These are phyloP conservation scores for Pseudogymnoascus sp. DNA, from an alignment of 2,329 filamentous ascomycete species.

Conservation along the genomic window DNA sequence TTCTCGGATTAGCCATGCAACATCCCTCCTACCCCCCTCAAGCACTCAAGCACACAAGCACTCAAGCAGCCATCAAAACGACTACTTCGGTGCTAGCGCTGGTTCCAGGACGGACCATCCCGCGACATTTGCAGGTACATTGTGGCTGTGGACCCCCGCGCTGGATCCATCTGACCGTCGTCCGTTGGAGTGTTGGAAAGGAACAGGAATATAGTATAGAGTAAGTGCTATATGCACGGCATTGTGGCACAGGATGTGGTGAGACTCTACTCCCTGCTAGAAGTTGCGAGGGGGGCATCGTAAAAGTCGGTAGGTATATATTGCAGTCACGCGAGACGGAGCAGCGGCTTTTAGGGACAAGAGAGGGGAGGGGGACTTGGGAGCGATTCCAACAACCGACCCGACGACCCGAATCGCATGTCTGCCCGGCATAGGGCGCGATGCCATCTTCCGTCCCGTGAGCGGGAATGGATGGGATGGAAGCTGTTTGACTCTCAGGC, in stretches of 20 bases:
- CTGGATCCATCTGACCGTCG: not conserved
- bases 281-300: not conserved
- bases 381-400: not conserved
- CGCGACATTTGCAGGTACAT: not conserved
- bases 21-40: not conserved
- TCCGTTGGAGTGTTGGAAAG: not conserved
- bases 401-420: not conserved
- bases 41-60: not conserved
- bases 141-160: not conserved
- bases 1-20: not conserved
- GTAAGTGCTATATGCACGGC: not conserved
- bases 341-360: not conserved
- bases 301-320: not conserved
- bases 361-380: not conserved
- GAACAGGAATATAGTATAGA: not conserved
- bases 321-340: not conserved
- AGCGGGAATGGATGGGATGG: not conserved
- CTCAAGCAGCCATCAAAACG: not conserved
- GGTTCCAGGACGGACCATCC: not conserved
- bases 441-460: not conserved
- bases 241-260: not conserved
- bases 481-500: not conserved
- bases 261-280: not conserved
- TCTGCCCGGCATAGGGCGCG: not conserved
- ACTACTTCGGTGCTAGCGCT: not conserved